Evolutionary conservation across 2,329 filamentous ascomycete genomes (phyloP).

Genomic region (Huntiella abstrusa): DNA sequence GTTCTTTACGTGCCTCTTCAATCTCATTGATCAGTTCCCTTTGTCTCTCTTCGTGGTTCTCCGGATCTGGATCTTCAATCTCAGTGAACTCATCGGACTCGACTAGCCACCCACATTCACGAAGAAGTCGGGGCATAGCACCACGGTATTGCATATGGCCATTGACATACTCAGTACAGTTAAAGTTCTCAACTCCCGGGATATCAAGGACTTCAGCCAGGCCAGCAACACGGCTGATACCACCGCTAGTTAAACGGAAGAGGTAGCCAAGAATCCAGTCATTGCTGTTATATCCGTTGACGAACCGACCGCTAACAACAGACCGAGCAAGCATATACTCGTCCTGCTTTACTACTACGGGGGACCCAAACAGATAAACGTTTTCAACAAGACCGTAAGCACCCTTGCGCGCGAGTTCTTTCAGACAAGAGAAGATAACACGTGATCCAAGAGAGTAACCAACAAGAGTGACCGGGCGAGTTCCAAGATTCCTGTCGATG

Average conservation of each 20-base stretch:
- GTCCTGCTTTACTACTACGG: slow-evolving; percentile 77
- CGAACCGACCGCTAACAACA: slow-evolving; percentile 80
- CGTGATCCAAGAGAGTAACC: slow-evolving; percentile 86
- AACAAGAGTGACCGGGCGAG: slow-evolving; percentile 77
- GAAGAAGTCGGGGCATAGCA: slow-evolving; percentile 73
- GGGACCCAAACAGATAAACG: slow-evolving; percentile 85
- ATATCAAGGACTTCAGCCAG: slow-evolving; percentile 57
- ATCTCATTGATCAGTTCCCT: slow-evolving; percentile 91
- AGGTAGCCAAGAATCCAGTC: slow-evolving; percentile 97
- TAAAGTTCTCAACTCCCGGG: slow-evolving; percentile 72
- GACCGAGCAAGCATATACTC: slow-evolving; percentile 66
- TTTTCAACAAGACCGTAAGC: slow-evolving; percentile 83
- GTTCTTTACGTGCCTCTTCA: slow-evolving; percentile 73
- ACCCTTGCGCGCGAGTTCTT: slow-evolving; percentile 67
- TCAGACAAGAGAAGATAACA: slow-evolving; percentile 80
- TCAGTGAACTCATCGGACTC: slow-evolving; percentile 88
- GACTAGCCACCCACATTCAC: slow-evolving; percentile 77
- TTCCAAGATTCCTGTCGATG: slow-evolving; percentile 77
- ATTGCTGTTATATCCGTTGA: slow-evolving; percentile 85
- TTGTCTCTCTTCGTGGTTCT: slow-evolving; percentile 74
- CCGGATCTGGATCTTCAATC: slow-evolving; percentile 92
- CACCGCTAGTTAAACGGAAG: slow-evolving; percentile 83
- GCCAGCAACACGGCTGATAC: slow-evolving; percentile 74
- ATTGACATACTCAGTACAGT: slow-evolving; percentile 67
- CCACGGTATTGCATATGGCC: slow-evolving; percentile 95